A percentile compares a stretch with the other conserved stretches of the same genome.
phyloP scores from a whole-genome alignment of 2,329 filamentous ascomycete genomes.

The Exophiala dermatitidis region DNA sequence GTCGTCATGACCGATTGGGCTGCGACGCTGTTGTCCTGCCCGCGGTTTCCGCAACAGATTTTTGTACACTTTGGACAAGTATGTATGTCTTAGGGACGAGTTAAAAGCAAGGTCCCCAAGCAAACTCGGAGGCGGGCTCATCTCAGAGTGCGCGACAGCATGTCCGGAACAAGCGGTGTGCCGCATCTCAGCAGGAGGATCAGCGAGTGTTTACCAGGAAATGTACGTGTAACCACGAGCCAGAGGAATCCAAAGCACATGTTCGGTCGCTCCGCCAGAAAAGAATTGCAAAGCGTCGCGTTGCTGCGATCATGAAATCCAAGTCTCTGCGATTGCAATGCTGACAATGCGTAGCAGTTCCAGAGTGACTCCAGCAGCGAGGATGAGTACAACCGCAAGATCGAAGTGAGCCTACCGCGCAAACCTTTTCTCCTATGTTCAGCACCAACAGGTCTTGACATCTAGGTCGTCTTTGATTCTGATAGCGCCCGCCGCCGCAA shows the following conservation, averaged over 20 bases:
- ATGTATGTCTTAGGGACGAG: too few relatives aligned
- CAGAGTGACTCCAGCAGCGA: constrained; percentile 31
- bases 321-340: neutral
- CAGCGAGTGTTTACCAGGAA: constrained; percentile 19
- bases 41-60: too few relatives aligned
- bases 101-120: too few relatives aligned
- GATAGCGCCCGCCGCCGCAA: constrained; percentile 50
- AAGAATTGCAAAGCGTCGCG: too few relatives aligned
- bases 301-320: too few relatives aligned
- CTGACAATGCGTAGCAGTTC: constrained; percentile 20
- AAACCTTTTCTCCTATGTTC: neutral
- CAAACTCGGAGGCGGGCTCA: neutral
- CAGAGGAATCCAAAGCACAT: neutral
- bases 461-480: constrained; percentile 51
- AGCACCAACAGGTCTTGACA: neutral
- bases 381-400: constrained; percentile 35
- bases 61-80: too few relatives aligned
- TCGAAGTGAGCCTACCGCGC: constrained; percentile 3
- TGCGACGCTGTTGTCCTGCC: neutral
- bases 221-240: constrained; percentile 11
- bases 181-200: constrained; percentile 23
- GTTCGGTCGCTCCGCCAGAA: neutral
- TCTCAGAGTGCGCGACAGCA: neutral
- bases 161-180: constrained; percentile 7
- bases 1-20: neutral